phyloP scores from a whole-genome alignment of 768 basidiomycete genomes.

The Neoboletus subvelutipes region DNA sequence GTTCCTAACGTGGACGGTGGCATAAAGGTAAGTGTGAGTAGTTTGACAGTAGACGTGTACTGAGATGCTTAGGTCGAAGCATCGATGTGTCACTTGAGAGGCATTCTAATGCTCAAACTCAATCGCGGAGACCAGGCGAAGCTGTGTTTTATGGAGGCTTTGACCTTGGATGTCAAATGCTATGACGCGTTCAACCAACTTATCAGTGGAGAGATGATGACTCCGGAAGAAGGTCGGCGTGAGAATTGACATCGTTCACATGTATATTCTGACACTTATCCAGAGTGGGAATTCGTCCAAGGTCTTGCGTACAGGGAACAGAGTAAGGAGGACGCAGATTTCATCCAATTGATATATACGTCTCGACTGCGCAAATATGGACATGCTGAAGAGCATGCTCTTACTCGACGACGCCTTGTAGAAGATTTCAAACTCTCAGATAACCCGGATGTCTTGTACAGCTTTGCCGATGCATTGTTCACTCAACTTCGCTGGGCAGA shows the following conservation, averaged over 20 bases:
- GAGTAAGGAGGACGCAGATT: constrained; percentile 83
- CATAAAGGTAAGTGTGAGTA: constrained; percentile 67
- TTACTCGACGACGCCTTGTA: constrained; percentile 75
- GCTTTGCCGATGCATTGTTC: constrained; percentile 89
- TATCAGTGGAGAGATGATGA: constrained; percentile 93
- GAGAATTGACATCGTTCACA: not conserved
- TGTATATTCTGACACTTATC: constrained; percentile 4
- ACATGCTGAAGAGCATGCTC: constrained; percentile 76
- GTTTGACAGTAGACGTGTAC: not conserved
- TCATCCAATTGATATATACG: constrained; percentile 91
- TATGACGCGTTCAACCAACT: constrained; percentile 94
- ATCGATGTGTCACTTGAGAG: constrained; percentile 94
- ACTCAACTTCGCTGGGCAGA: constrained; percentile 90
- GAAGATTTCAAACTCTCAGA: constrained; percentile 83
- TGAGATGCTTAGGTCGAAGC: constrained; percentile 76
- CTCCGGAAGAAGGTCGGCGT: constrained; percentile 85
- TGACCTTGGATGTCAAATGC: constrained; percentile 93
- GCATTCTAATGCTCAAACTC: constrained; percentile 90
- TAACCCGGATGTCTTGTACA: constrained; percentile 90
- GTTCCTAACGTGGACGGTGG: constrained; percentile 87
- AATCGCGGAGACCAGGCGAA: constrained; percentile 91
- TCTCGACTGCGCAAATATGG: constrained; percentile 89
- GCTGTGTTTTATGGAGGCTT: constrained; percentile 92
- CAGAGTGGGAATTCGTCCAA: constrained; percentile 97
- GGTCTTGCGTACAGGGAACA: constrained; percentile 80